Percentiles rank a stretch among this genome's conserved stretches.
These are phyloP conservation scores for Bonia amplexicaulis DNA, from an alignment of 176 grass and related monocot species.

Conservation along the genomic window DNA sequence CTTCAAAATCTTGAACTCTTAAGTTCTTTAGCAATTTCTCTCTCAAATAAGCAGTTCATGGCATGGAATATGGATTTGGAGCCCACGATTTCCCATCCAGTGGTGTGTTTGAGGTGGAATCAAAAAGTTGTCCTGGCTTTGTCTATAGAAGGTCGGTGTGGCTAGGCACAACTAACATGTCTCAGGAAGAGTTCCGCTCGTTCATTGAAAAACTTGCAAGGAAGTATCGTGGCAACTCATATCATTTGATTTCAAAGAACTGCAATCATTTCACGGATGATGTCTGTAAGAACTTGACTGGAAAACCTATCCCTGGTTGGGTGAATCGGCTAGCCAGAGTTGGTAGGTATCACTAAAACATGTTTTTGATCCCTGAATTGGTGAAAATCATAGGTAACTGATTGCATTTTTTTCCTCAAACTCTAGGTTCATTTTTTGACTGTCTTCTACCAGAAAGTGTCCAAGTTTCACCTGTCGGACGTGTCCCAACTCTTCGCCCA, in stretches of 20 bases:
- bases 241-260: slow-evolving; percentile 90
- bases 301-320: slow-evolving; percentile 92
- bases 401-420: slow-evolving; percentile 15
- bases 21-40: background rate
- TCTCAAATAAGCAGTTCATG: slow-evolving; percentile 56
- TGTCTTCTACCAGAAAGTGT: slow-evolving; percentile 89
- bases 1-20: background rate
- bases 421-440: slow-evolving; percentile 66
- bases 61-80: slow-evolving; percentile 94
- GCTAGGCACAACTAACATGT: slow-evolving; percentile 78
- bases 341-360: slow-evolving; percentile 46
- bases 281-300: slow-evolving; percentile 70
- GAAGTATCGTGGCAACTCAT: slow-evolving; percentile 86
- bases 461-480: slow-evolving; percentile 64
- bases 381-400: background rate
- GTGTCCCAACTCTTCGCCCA: slow-evolving; percentile 49
- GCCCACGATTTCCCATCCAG: slow-evolving; percentile 83
- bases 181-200: slow-evolving; percentile 61
- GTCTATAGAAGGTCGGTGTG: slow-evolving; percentile 77
- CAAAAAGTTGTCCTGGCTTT: slow-evolving; percentile 85
- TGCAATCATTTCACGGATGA: slow-evolving; percentile 98
- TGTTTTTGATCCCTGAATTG: slow-evolving; percentile 1
- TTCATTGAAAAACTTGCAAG: slow-evolving; percentile 76
- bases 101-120: slow-evolving; percentile 94
- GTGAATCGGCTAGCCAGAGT: slow-evolving; percentile 92